Base-by-base conservation (phyloP, 2,329 filamentous ascomycete genomes). In the Venturiaceae sp. region DNA sequence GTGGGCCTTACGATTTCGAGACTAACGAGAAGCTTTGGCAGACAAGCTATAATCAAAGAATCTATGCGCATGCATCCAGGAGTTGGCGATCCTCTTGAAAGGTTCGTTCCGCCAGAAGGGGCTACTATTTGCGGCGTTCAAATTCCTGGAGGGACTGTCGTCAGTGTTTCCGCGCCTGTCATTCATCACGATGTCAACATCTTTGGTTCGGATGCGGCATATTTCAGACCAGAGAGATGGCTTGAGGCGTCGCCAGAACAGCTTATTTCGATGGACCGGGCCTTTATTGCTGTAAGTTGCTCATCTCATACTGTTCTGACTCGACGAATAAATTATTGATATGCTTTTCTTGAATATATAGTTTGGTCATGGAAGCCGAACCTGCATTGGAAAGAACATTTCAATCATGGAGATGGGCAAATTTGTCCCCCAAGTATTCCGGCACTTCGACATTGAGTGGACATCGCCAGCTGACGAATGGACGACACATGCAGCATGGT, bases 161-260 rank as follows among this genome's bases (percentile, higher is more conserved):
- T 50, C 21, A 50, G 53, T 14, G 11, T 14, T 7, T 23, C 14
- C 23, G n/a, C 41, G 21, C 57, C 19, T 8, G 55, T 16, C 44
- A 7, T 58, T 14, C 7, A 16, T 13, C 55, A 41, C 39, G 13
- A 58, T 21, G 19, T 23, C 9, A 9, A 13, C 26, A 34, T 58
- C 13, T 58, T 9, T 34, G 55, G 55, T 13, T 41, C 55, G 3
- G 78, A 81, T 59, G 72, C 74, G 0, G 67, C 73, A 3, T 63
- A 70, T 3, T 81, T 79, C 65, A 70, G 74, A 1, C 79, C 78
- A 0, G 78, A 80, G 66, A 66, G 78, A 16, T 81, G 78, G 77
- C 63, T 80, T 3, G 68, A 75, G 1, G 69, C 65, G 0, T 33
- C 50, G 68, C 14, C 60, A 63, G 32, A 74, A 73, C 71, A 71